Evolutionary conservation across 2,329 filamentous ascomycete species (phyloP).

Genomic region (Huntiella abstrusa): DNA sequence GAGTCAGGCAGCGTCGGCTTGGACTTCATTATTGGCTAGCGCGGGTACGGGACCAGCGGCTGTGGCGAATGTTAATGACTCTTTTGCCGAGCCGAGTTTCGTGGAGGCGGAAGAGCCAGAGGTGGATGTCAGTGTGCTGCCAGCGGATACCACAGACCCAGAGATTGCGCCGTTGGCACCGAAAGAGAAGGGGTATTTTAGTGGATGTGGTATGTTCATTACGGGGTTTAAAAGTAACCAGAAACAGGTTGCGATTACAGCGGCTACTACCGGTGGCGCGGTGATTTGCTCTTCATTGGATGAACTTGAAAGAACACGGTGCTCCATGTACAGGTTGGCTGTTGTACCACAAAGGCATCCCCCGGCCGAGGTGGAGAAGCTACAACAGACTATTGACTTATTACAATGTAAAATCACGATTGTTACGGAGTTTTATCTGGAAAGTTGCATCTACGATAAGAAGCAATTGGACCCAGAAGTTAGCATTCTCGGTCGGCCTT

Average conservation of each 20-base stretch:
- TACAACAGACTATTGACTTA: slow-evolving; percentile 1
- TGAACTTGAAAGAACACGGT: background rate
- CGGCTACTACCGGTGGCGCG: slow-evolving; percentile 5
- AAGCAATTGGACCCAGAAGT: slow-evolving; percentile 47
- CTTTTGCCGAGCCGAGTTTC: slow-evolving; percentile 3
- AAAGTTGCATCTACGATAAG: slow-evolving; percentile 68
- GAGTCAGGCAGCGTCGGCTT: slow-evolving; percentile 66
- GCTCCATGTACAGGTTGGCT: slow-evolving; percentile 20
- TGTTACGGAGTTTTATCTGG: slow-evolving; percentile 86
- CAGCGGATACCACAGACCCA: background rate
- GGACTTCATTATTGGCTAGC: slow-evolving; percentile 63
- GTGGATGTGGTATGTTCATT: slow-evolving; percentile 38
- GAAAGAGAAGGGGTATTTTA: slow-evolving; percentile 28
- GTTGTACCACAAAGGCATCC: slow-evolving; percentile 30
- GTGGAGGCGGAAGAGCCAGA: background rate
- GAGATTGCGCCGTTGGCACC: background rate
- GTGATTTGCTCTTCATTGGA: background rate
- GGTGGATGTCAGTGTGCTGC: background rate
- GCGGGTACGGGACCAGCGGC: background rate
- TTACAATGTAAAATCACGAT: slow-evolving; percentile 14
- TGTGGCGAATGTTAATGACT: background rate
- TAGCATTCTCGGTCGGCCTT: slow-evolving; percentile 60
- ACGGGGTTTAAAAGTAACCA: slow-evolving; percentile 32
- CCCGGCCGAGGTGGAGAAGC: background rate
- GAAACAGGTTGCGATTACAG: slow-evolving; percentile 1